A percentile compares a stretch with the other conserved stretches of the same genome.
Evolutionary conservation across 2,329 filamentous ascomycete genomes (phyloP).

Genomic region (Aaosphaeria pasadenensis): DNA sequence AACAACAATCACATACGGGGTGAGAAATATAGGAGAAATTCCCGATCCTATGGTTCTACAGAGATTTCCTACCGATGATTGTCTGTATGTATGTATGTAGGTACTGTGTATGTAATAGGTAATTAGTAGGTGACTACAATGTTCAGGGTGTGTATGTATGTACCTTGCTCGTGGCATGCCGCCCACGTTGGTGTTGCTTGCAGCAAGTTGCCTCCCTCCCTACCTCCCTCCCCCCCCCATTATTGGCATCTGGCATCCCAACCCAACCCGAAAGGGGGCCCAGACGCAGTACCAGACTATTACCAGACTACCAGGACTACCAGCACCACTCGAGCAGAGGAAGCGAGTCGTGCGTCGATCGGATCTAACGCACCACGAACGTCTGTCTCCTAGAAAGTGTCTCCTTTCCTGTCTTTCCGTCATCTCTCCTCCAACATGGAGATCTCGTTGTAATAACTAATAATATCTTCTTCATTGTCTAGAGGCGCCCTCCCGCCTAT

Average conservation of each 20-base stretch:
- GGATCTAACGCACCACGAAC: constrained; percentile 8
- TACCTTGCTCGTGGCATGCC: not conserved
- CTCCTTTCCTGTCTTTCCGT: constrained; percentile 6
- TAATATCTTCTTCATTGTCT: not conserved
- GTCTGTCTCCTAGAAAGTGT: constrained; percentile 5
- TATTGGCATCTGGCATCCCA: too few species aligned
- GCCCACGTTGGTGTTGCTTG: not conserved
- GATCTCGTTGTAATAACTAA: not conserved
- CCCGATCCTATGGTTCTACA: too few species aligned
- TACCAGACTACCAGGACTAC: too few species aligned
- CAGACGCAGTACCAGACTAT: not conserved
- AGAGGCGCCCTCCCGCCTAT: constrained; percentile 10
- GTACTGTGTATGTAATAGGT: too few species aligned
- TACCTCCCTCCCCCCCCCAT: not conserved
- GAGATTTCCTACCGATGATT: too few species aligned
- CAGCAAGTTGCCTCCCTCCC: not conserved
- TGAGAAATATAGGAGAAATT: too few species aligned
- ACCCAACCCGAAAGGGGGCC: not conserved
- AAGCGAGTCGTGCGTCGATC: constrained; percentile 5
- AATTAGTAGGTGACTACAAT: too few species aligned
- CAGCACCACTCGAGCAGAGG: too few species aligned
- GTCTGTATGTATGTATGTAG: too few species aligned
- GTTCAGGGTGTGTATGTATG: too few species aligned
- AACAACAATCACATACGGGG: too few species aligned
- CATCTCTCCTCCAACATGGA: not conserved